A percentile compares a stretch with the other conserved stretches of the same genome.
These are phyloP conservation scores for Triticum dicoccoides DNA, from an alignment of 176 grass and related monocot species.

Conservation along the genomic window DNA sequence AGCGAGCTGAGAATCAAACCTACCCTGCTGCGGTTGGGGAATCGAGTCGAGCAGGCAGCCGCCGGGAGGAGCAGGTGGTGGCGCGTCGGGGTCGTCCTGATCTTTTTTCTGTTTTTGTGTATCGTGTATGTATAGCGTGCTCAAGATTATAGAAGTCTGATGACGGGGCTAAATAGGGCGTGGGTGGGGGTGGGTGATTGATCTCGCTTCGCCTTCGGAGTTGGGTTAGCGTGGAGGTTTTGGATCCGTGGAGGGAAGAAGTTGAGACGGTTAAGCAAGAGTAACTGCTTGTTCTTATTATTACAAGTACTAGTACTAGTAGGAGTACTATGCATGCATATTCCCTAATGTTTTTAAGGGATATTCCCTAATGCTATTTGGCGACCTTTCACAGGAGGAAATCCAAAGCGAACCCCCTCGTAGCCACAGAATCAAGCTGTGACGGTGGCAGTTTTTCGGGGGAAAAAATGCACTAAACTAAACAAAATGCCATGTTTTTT, in stretches of 20 bases:
- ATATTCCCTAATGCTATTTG: too few species aligned
- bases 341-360: too few species aligned
- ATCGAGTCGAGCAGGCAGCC: neutral
- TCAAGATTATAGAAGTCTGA: neutral
- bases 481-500: too few species aligned
- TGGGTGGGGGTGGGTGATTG: neutral
- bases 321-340: too few species aligned
- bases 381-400: too few species aligned
- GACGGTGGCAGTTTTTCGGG: too few species aligned
- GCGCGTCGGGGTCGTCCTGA: neutral
- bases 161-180: neutral
- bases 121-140: neutral
- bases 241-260: neutral
- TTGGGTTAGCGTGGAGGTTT: neutral
- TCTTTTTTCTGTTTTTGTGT: neutral
- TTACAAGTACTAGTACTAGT: too few species aligned
- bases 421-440: too few species aligned
- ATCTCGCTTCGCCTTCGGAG: neutral
- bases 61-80: conserved; percentile 9
- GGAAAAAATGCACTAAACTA: too few species aligned
- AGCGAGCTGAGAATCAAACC: neutral
- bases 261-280: conserved; percentile 7
- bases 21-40: neutral
- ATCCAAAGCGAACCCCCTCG: too few species aligned
- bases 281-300: neutral